These are phyloP conservation scores for Akanthomyces muscarius DNA, from an alignment of 2,329 filamentous ascomycete genomes.

Conservation along the genomic window DNA sequence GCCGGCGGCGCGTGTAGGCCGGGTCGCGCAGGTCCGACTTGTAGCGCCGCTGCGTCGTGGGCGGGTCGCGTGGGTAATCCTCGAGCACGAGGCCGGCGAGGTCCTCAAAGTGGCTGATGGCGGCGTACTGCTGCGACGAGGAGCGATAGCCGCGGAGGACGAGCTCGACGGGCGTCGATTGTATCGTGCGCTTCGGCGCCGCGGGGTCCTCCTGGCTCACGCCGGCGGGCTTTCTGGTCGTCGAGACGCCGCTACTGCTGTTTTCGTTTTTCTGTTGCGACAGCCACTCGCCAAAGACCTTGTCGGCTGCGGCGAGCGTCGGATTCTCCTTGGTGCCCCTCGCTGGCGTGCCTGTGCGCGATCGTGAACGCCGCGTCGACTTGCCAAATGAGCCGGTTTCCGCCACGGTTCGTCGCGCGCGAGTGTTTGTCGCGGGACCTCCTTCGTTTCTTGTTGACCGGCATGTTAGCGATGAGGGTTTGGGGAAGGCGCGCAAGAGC, in stretches of 20 bases:
- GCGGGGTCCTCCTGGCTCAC: conserved; percentile 38
- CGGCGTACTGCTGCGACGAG: conserved; percentile 70
- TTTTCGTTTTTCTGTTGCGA: conserved; percentile 39
- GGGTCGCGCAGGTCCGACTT: conserved; percentile 71
- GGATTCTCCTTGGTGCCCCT: conserved; percentile 53
- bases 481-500: not conserved
- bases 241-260: conserved; percentile 24
- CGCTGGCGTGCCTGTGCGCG: conserved; percentile 55
- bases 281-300: conserved; percentile 58
- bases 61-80: conserved; percentile 86
- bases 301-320: conserved; percentile 58
- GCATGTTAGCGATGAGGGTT: conserved; percentile 1
- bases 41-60: conserved; percentile 64
- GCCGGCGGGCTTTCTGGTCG: conserved; percentile 30
- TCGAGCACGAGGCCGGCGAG: conserved; percentile 85
- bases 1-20: conserved; percentile 60
- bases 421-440: conserved; percentile 41
- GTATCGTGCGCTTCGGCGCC: conserved; percentile 31
- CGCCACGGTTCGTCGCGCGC: conserved; percentile 50
- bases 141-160: conserved; percentile 77
- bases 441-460: conserved; percentile 45
- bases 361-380: conserved; percentile 60
- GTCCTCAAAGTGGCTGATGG: conserved; percentile 82
- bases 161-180: conserved; percentile 61
- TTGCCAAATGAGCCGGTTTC: conserved; percentile 65